Percentiles rank a stretch among this genome's conserved stretches.
Evolutionary conservation across 345 rosid genomes (phyloP).

Genomic region (Rhodomyrtus tomentosa): DNA sequence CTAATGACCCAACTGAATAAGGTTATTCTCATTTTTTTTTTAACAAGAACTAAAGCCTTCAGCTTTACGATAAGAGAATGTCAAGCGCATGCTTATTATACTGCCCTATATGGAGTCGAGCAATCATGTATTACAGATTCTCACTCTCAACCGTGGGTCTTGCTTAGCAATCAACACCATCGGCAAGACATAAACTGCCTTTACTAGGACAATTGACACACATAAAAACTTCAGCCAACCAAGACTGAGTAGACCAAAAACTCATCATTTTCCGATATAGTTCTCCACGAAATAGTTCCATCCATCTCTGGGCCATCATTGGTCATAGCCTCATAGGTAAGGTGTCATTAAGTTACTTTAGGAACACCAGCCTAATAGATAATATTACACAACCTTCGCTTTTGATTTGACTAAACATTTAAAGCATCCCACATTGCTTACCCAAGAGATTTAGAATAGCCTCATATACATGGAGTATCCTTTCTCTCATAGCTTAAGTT

Average conservation of each 20-base stretch:
- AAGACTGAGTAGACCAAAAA: background rate
- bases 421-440: background rate
- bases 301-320: background rate
- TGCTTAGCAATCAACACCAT: background rate
- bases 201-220: background rate
- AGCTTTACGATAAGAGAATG: background rate
- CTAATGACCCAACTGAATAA: background rate
- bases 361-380: background rate
- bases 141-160: background rate
- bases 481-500: background rate
- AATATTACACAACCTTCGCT: background rate
- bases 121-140: background rate
- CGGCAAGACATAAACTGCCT: background rate
- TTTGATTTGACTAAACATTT: background rate
- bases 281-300: background rate
- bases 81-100: background rate
- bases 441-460: background rate
- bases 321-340: background rate
- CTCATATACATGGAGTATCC: background rate
- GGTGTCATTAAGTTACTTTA: background rate
- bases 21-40: background rate
- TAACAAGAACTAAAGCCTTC: background rate
- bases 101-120: background rate
- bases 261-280: background rate
- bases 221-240: background rate